These are phyloP conservation scores for Pachysandra terminalis DNA, from an alignment of 164 flowering plant species.

Conservation along the genomic window DNA sequence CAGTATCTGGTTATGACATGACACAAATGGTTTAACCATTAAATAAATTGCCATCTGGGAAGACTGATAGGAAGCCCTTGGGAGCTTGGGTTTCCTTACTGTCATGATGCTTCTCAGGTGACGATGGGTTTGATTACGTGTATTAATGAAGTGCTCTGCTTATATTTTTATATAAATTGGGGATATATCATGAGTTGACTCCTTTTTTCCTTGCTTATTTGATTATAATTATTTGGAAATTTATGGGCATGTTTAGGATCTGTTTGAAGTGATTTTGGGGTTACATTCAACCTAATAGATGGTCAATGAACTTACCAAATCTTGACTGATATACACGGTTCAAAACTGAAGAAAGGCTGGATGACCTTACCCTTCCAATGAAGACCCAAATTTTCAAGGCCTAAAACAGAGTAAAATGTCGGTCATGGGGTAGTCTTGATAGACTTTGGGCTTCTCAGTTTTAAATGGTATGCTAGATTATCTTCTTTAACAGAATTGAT, in stretches of 20 bases:
- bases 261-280: no score
- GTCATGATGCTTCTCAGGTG: conserved; percentile 41
- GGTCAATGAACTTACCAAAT: no score
- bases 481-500: no score
- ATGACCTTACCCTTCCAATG: no score
- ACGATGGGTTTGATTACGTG: conserved; percentile 13
- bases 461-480: no score
- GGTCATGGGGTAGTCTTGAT: no score
- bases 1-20: conserved; percentile 11
- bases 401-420: no score
- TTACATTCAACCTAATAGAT: no score
- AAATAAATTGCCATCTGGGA: conserved; percentile 30
- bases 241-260: not conserved
- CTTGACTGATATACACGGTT: no score
- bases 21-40: conserved; percentile 5
- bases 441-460: no score
- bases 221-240: not conserved
- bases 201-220: not conserved
- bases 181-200: not conserved
- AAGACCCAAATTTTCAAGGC: no score
- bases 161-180: not conserved
- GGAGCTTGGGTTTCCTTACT: conserved; percentile 20
- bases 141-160: not conserved
- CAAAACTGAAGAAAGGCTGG: no score
- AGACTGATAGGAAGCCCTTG: conserved; percentile 33